Conservation (phyloP, 805 yeast species). For the Myxozyma vanderwaltii region DNA sequence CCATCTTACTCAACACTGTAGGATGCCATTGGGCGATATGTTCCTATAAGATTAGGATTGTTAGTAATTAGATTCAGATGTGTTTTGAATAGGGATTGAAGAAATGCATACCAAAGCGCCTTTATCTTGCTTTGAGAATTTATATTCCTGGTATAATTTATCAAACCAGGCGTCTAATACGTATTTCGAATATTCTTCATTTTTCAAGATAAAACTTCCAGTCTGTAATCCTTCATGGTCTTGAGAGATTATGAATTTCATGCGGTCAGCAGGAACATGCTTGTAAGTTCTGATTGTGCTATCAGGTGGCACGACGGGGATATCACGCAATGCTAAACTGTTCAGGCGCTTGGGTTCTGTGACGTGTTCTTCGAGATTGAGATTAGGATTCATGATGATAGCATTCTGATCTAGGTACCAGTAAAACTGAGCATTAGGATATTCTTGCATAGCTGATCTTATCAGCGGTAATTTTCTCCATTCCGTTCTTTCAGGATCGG, state of each 20-base stretch:
- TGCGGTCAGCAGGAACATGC: constrained; percentile 55
- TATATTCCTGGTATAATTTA: constrained; percentile 66
- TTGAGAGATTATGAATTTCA: constrained; percentile 69
- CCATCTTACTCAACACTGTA: constrained; percentile 66
- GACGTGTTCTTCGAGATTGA: constrained; percentile 62
- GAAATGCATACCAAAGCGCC: constrained; percentile 56
- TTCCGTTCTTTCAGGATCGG: constrained; percentile 36
- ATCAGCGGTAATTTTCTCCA: constrained; percentile 69
- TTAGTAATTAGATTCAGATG: neutral
- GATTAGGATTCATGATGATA: constrained; percentile 68
- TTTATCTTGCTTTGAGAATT: constrained; percentile 55
- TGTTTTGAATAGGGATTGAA: too few relatives aligned
- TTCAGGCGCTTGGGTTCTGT: constrained; percentile 62
- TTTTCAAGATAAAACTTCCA: constrained; percentile 69
- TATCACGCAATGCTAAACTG: constrained; percentile 64
- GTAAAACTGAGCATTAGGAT: constrained; percentile 87
- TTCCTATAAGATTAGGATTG: constrained; percentile 13
- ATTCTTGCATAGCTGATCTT: constrained; percentile 90
- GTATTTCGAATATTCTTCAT: constrained; percentile 64
- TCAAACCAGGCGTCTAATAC: constrained; percentile 81
- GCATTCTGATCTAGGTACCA: constrained; percentile 81
- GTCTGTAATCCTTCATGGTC: constrained; percentile 64
- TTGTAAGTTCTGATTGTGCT: constrained; percentile 71
- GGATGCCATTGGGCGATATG: constrained; percentile 97
- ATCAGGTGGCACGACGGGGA: constrained; percentile 70